Base-by-base conservation (phyloP, 176 grass and related monocot genomes). In the Ampelocalamus luodianensis region DNA sequence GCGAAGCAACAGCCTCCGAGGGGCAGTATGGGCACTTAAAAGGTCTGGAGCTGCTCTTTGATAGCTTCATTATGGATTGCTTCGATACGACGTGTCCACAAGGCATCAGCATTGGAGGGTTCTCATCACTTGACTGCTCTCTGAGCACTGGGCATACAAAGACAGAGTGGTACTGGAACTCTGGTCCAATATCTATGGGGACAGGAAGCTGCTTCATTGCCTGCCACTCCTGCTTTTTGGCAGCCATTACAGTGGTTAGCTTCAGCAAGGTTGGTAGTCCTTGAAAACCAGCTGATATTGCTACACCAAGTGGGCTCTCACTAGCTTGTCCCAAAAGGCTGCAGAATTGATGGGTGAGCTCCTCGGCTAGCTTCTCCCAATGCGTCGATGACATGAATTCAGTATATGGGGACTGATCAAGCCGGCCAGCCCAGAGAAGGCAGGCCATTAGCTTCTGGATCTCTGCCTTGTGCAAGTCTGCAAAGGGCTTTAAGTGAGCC, bases 21-120 rank as follows among this genome's bases (percentile, higher is more conserved):
- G 93, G 93, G 27, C 96, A 99, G 86, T 96, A 99, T 27, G 93
- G 96, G 65, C 96, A 99, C 60, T 96, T 96, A 48, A 99, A 99
- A 37, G 87, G 80, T 55, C 96, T 85, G 22, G 93, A 94, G 71
- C 93, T 99, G 71, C 85, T 94, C 79, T 96, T 96, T 0, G 93
- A 95, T n/a, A 99, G 81, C 74, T 96, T 96, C 77, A 84, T 83
- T 71, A 99, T 83, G 0, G 91, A 95, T 45, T 99, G 93, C 86
- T 93, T 94, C 4, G 93, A 96, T 50, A 99, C 83, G 0, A 93
- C 93, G 0, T 99, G 96, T 9, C 93, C 96, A 2, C 96, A 98
- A 1, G 96, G 96, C 93, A 99, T 96, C 81, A 95, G 75, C 93
- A 99, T 96, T 0, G 96, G 93, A 8, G 96, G 96, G 77, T 99